These are phyloP conservation scores for Macadamia integrifolia DNA, from an alignment of 164 flowering plant species.

Conservation along the genomic window DNA sequence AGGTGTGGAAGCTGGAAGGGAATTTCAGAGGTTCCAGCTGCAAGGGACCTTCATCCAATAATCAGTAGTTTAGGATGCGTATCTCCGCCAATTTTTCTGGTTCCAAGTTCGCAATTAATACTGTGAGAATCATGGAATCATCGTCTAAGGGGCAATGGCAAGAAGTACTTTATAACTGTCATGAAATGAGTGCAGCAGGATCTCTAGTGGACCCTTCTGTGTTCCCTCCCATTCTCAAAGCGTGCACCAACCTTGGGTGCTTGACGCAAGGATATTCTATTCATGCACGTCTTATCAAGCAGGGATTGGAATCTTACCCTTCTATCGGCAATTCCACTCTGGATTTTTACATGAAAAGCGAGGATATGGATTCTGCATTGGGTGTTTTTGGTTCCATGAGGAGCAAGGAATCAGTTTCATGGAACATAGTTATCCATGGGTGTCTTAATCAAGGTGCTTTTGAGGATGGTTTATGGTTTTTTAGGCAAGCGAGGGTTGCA, in stretches of 20 bases:
- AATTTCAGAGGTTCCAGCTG: too few species aligned
- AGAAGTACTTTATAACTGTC: conserved; percentile 37
- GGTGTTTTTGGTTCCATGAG: conserved; percentile 34
- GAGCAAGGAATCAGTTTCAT: conserved; percentile 57
- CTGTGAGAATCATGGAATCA: conserved; percentile 27
- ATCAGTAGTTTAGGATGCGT: conserved; percentile 16
- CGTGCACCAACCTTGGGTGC: conserved; percentile 35
- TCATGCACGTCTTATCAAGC: conserved; percentile 53
- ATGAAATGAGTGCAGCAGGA: conserved; percentile 30
- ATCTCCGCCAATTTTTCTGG: conserved; percentile 8
- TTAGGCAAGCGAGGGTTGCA: conserved; percentile 36
- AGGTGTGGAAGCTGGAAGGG: too few species aligned
- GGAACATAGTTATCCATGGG: conserved; percentile 69
- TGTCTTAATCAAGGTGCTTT: conserved; percentile 30
- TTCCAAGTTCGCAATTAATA: conserved; percentile 25
- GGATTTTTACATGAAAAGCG: conserved; percentile 60
- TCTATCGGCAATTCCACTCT: conserved; percentile 56
- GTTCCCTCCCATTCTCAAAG: conserved; percentile 50
- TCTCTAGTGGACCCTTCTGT: conserved; percentile 33
- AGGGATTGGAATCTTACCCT: conserved; percentile 44
- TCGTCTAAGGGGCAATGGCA: conserved; percentile 40
- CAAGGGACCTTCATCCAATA: too few species aligned
- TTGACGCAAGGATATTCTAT: conserved; percentile 36
- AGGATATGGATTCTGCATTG: conserved; percentile 32
- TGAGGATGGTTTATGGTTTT: conserved; percentile 48